Base-by-base conservation (phyloP, 352 stramenopile genomes). In the Phytophthora niederhauseri region DNA sequence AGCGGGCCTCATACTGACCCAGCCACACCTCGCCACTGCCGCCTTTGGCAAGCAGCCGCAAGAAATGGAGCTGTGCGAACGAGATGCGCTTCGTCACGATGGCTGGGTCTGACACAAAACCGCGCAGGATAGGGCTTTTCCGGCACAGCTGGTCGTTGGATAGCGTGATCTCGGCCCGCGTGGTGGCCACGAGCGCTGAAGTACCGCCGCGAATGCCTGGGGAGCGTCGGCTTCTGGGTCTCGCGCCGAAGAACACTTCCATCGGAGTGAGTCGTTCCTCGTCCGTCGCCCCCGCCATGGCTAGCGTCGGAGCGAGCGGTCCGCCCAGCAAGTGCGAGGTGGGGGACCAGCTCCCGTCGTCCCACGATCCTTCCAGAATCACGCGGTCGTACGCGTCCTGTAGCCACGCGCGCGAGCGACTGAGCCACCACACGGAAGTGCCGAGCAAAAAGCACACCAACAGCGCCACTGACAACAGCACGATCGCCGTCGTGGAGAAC, bases 1-100 rank as follows among this genome's bases (percentile, higher is more conserved):
- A 90, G 4, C 82, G 75, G 36, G 79, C 72, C 62, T 92, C 84
- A 52, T 91, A 92, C 62, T 91, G 80, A 8, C 87, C 85, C n/a
- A 93, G 60, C 85, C 85, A 95, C 9, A 95, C 87, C 58, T 95
- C 85, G 7, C 87, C 87, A 43, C 85, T 93, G 20, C 84, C 87
- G 63, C 87, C 87, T 57, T 93, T 93, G 5, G 85, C 87, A 8
- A 95, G 64, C 28, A 92, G 65, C 11, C 83, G 70, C 46, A 92
- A 63, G 59, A 91, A 94, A 14, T 84, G 85, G n/a, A 95, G 70
- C 64, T 93, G 82, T 6, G 75, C 76, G 55, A 91, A 92, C 5
- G 83, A 84, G 52, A 94, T 92, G 20, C 84, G 84, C 64, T 91
- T 91, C 17, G 82, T 91, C 60, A 94, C 75, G 59, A 94, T 78